Base-by-base conservation (phyloP, 2,329 filamentous ascomycete species). In the Colletotrichum simmondsii region DNA sequence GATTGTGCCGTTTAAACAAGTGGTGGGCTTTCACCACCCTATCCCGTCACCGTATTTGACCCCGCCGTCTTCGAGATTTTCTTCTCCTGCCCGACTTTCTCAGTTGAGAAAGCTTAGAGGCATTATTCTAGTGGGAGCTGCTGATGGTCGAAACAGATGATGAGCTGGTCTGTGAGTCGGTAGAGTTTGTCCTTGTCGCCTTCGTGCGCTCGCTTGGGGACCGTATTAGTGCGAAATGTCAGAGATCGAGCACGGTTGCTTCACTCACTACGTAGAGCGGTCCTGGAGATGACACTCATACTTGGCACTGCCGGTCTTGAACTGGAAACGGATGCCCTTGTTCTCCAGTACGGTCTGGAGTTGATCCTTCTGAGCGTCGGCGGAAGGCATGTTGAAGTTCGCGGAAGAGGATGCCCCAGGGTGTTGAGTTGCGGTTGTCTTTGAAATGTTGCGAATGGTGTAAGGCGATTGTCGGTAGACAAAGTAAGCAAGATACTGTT, bases 251-350 rank as follows among this genome's bases (percentile, higher is more conserved):
- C 46, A 63, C 30, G 57, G 30, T 19, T 3, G 37, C 37, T 42
- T 42, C 30, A 80, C 85, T 74, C 83, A 87, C 86, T 87, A 86
- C 14, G 79, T 67, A 74, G 77, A 71, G 68, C 85, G 84, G 78
- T 87, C 85, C 73, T 86, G 82, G 5, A 87, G 77, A 24, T 82
- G 83, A 79, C 85, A 87, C 60, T 79, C 74, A 76, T 81, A 82
- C 76, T 79, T 80, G 73, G 76, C 75, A 59, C 71, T 80, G 72
- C 85, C 85, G 53, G 85, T 81, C 80, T 82, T 83, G 80, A 88
- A 83, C 59, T 84, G 78, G 80, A 88, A 88, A 78, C 82, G 82
- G 81, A 88, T 81, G 71, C 81, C 83, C 56, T 71, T 71, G 46
- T 12, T 42, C 28, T 66, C 67, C 8, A 71, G 60, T 37, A 71